Evolutionary conservation across 306 rosid species (phyloP), one percentile per base, ranked within the genome.

Genomic region (Inga oerstediana): DNA sequence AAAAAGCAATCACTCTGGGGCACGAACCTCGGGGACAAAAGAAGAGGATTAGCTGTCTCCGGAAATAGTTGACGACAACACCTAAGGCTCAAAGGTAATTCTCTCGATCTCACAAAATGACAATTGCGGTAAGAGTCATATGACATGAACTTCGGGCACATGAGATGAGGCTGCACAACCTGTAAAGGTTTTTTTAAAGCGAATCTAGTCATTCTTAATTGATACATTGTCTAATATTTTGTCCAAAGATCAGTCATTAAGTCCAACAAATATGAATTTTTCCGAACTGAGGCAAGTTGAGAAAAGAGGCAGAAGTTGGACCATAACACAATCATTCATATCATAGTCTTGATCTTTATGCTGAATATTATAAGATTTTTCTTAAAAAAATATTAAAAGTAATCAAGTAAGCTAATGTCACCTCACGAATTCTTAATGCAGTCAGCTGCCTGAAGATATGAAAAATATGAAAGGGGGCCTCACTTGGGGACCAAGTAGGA

Each of bases 101-200:
- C 86, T 30, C 88, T 84, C 10, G 90, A 70, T 82, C 83, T 87
- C 86, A 84, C 54, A 32, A 81, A 84, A 12, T 81, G 76, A 72
- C 90, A 87, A 71, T 71, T 84, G 9, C 61, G 79, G 75, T 87
- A 87, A 10, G 90, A 68, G 51, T 87, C 90, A 62, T 87, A 78
- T 37, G 90, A 79, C 75, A 43, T 10, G 80, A 75, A 87, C 84
- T 87, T 87, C 2, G 90, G 88, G 75, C 90, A 87, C 83, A 87
- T 84, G 43, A 87, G 84, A 79, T 75, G 81, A 54, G 90, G 90
- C 54, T 75, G 72, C 45, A 87, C 82, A 30, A 79, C 78, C 88
- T 86, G 83, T 43, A 79, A 14, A 48, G 52, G 54, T 1, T 10
- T 64, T 65, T 81, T 43, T 20, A n/a, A 22, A 72, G 34, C 76